A percentile compares a stretch with the other conserved stretches of the same genome.
Evolutionary conservation across 805 yeast genomes (phyloP).

Genomic region (Cyberlindnera galapagoensis): DNA sequence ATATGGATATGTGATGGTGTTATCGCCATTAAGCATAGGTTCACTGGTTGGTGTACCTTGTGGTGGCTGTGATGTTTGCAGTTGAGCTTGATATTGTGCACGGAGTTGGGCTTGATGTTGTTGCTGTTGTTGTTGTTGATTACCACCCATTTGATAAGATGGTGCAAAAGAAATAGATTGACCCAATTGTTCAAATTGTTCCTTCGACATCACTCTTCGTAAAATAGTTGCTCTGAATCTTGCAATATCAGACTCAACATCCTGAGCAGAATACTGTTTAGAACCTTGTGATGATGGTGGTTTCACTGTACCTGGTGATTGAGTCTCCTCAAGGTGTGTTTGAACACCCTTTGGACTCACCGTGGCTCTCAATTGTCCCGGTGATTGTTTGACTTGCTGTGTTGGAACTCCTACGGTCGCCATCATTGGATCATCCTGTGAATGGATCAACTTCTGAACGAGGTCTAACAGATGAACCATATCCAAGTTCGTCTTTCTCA

Average conservation of each 20-base stretch:
- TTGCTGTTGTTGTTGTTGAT: constrained; percentile 8
- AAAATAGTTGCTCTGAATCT: constrained; percentile 22
- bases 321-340: constrained; percentile 10
- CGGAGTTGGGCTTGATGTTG: constrained; percentile 12
- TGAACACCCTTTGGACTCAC: constrained; percentile 7
- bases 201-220: constrained; percentile 22
- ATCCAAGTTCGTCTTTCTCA: constrained; percentile 45
- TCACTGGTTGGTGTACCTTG: too few relatives aligned
- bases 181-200: constrained; percentile 17
- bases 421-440: background rate
- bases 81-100: too few relatives aligned
- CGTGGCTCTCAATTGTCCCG: background rate
- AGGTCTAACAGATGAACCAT: constrained; percentile 45
- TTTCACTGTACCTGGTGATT: constrained; percentile 18
- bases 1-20: too few relatives aligned
- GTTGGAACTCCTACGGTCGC: background rate
- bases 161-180: constrained; percentile 20
- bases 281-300: constrained; percentile 1
- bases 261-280: constrained; percentile 9
- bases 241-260: constrained; percentile 19
- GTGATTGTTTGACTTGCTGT: constrained; percentile 5
- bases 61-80: too few relatives aligned
- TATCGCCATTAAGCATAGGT: too few relatives aligned
- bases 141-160: constrained; percentile 18
- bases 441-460: constrained; percentile 26